A percentile compares a stretch with the other conserved stretches of the same genome.
These are phyloP conservation scores for Primulina huaijiensis DNA, from an alignment of 257 asterid genomes.

Conservation along the genomic window DNA sequence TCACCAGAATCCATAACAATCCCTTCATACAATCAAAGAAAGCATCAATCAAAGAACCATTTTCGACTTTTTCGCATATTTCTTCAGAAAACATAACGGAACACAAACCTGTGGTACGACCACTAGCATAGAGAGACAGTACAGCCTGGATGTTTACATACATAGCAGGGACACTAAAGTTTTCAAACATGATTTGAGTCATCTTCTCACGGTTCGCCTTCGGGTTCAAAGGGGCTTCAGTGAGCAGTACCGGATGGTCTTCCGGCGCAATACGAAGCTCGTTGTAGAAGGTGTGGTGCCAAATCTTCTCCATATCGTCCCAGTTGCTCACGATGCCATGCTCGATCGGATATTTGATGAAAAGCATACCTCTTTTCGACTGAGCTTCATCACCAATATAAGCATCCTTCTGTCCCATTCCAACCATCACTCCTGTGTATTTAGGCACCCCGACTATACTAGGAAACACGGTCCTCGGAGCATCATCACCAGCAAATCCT, in stretches of 20 bases:
- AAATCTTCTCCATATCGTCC: constrained; percentile 52
- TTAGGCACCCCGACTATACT: constrained; percentile 40
- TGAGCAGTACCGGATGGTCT: constrained; percentile 45
- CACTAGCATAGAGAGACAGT: constrained; percentile 48
- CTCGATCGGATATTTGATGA: constrained; percentile 43
- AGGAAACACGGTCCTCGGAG: constrained; percentile 48
- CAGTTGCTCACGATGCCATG: constrained; percentile 52
- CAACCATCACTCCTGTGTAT: constrained; percentile 42
- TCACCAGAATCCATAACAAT: constrained; percentile 46
- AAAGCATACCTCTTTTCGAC: constrained; percentile 39
- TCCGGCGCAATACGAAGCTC: constrained; percentile 49
- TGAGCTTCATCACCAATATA: constrained; percentile 45
- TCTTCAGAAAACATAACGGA: neutral
- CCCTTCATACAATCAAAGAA: constrained; percentile 15
- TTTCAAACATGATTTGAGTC: constrained; percentile 51
- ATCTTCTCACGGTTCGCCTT: constrained; percentile 48
- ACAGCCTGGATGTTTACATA: constrained; percentile 54
- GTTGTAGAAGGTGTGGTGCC: constrained; percentile 49
- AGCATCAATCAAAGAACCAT: neutral
- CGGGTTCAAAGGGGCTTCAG: constrained; percentile 48
- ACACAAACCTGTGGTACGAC: constrained; percentile 45
- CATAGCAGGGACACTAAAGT: constrained; percentile 47
- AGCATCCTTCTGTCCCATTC: constrained; percentile 41
- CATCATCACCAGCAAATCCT: constrained; percentile 52
- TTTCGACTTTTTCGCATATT: too few relatives aligned